Percentiles rank a stretch among this genome's conserved stretches.
phyloP scores from a whole-genome alignment of 352 stramenopile genomes.

The Hyphochytrium catenoides region DNA sequence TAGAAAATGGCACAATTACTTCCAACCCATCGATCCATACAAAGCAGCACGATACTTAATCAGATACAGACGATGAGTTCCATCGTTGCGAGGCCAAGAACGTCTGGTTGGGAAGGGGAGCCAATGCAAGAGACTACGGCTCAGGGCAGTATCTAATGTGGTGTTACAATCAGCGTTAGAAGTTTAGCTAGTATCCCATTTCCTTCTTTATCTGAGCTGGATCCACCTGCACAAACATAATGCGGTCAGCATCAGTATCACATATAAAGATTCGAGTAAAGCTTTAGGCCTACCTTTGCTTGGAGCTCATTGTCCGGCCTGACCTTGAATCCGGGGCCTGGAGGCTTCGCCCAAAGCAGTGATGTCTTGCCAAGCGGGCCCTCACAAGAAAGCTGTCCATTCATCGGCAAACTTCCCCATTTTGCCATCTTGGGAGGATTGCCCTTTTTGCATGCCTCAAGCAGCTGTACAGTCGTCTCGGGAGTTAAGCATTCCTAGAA shows the following conservation, averaged over 20 bases:
- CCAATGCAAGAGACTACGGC: no score
- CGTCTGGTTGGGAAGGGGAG: no score
- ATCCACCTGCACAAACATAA: no score
- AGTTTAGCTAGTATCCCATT: slow-evolving; percentile 68
- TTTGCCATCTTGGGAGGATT: slow-evolving; percentile 80
- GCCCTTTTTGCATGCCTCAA: slow-evolving; percentile 88
- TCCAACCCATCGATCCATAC: no score
- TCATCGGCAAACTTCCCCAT: slow-evolving; percentile 96
- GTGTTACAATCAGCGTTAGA: no score
- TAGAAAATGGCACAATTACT: no score
- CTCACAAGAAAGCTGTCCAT: slow-evolving; percentile 96
- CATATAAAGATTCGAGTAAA: no score
- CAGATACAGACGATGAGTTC: no score
- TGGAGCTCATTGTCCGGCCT: slow-evolving; percentile 67
- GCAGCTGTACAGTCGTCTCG: slow-evolving; percentile 84
- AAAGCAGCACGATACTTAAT: no score
- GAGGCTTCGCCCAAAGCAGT: slow-evolving; percentile 57
- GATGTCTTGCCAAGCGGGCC: slow-evolving; percentile 86
- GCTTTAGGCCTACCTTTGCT: slow-evolving; percentile 78
- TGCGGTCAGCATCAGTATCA: no score
- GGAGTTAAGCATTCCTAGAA: slow-evolving; percentile 91
- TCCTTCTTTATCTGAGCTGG: slow-evolving; percentile 41
- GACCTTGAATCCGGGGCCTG: slow-evolving; percentile 63
- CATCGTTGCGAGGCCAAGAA: no score
- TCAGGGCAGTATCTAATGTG: no score